A percentile compares a stretch with the other conserved stretches of the same genome.
Evolutionary conservation across 2,329 filamentous ascomycete genomes (phyloP).

Genomic region (Thielaviopsis musarum): DNA sequence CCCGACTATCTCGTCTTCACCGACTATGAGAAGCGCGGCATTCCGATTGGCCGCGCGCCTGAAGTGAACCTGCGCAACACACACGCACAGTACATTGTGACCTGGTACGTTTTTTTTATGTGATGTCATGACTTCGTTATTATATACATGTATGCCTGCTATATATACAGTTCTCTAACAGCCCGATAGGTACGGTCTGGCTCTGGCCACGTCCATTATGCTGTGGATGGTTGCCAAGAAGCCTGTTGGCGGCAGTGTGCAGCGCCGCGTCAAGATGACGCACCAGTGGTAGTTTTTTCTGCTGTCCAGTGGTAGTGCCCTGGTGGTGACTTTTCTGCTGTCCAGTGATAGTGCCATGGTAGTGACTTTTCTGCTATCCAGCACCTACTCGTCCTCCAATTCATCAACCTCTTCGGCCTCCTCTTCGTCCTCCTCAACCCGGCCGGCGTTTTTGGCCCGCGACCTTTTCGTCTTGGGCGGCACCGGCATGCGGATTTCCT

Average conservation of each 20-base stretch:
- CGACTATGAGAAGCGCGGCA: constrained; percentile 60
- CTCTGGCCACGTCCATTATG: constrained; percentile 80
- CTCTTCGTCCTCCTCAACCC: constrained; percentile 25
- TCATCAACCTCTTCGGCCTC: constrained; percentile 17
- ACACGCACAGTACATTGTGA: constrained; percentile 96
- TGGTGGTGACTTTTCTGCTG: neutral
- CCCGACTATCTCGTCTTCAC: constrained; percentile 63
- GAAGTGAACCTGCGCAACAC: constrained; percentile 93
- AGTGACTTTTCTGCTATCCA: too few relatives aligned
- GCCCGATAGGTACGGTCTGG: constrained; percentile 62
- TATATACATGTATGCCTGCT: neutral
- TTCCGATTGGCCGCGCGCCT: constrained; percentile 74
- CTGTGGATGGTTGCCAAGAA: constrained; percentile 89
- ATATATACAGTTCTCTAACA: neutral
- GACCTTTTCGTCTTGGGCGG: constrained; percentile 33
- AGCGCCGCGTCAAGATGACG: constrained; percentile 59
- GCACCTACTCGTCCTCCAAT: constrained; percentile 15
- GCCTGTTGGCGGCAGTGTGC: constrained; percentile 49
- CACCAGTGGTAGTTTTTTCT: constrained; percentile 42
- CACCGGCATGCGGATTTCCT: constrained; percentile 59
- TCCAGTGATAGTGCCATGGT: neutral
- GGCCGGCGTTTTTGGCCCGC: constrained; percentile 16
- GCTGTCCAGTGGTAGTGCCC: neutral
- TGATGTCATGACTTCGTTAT: neutral
- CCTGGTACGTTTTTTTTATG: constrained; percentile 50